These are phyloP conservation scores for Madurella mycetomatis DNA, from an alignment of 2,329 filamentous ascomycete genomes.

Conservation along the genomic window DNA sequence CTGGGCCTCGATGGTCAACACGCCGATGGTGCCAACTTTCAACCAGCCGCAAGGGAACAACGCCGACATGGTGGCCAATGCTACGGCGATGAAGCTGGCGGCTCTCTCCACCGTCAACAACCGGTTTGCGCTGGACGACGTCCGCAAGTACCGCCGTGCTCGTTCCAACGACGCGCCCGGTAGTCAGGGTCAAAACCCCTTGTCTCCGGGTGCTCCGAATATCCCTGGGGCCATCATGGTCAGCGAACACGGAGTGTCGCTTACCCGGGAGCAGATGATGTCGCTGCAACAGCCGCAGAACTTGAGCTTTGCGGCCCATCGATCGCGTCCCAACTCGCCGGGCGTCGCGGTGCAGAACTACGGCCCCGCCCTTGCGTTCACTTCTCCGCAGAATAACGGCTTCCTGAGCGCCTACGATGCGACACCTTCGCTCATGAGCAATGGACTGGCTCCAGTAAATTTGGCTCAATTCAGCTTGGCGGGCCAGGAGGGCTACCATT, in stretches of 20 bases:
- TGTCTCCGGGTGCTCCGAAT: constrained; percentile 63
- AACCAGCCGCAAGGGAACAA: constrained; percentile 56
- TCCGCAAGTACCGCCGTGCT: constrained; percentile 89
- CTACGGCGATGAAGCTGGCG: constrained; percentile 97
- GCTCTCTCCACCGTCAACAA: constrained; percentile 98
- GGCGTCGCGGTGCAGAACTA: constrained; percentile 76
- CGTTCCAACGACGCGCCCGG: constrained; percentile 77
- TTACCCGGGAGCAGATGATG: constrained; percentile 80
- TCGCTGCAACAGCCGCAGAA: constrained; percentile 57
- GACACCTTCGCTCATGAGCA: constrained; percentile 63
- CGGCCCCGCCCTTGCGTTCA: constrained; percentile 65
- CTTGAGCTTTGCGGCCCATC: constrained; percentile 57
- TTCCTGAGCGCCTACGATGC: constrained; percentile 87
- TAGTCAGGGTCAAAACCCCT: constrained; percentile 51
- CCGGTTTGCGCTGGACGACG: constrained; percentile 92
- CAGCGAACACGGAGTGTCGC: constrained; percentile 83
- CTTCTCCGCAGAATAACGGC: constrained; percentile 89
- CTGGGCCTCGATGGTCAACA: constrained; percentile 99
- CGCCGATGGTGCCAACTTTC: constrained; percentile 89
- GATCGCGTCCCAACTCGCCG: constrained; percentile 86
- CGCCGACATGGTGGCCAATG: constrained; percentile 97
- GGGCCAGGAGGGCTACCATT: constrained; percentile 79
- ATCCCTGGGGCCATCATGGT: constrained; percentile 82
- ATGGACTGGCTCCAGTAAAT: constrained; percentile 65
- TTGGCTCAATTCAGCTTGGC: constrained; percentile 68